phyloP scores from a whole-genome alignment of 805 yeast genomes.

The Ogataea chonburiensis region DNA sequence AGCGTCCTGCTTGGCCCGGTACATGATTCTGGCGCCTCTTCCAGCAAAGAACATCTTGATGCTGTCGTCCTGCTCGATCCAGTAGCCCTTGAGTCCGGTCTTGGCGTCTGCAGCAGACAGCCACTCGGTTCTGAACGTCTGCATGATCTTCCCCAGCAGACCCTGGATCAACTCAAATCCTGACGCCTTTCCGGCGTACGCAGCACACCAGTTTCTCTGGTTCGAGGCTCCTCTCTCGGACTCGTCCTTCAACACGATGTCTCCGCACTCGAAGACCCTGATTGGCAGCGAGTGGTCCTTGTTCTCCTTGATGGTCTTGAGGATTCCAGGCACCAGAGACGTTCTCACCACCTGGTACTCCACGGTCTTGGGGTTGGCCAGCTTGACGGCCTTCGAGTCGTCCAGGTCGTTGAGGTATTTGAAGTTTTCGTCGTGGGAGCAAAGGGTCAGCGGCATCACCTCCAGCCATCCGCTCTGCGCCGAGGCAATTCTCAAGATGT shows the following conservation, averaged over 20 bases:
- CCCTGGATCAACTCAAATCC: constrained; percentile 97
- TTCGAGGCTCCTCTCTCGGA: constrained; percentile 88
- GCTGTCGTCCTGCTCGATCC: constrained; percentile 71
- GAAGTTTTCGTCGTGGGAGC: constrained; percentile 97
- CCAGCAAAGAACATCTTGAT: constrained; percentile 90
- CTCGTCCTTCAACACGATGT: constrained; percentile 81
- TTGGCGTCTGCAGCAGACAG: constrained; percentile 45
- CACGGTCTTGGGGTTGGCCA: constrained; percentile 93
- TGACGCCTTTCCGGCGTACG: constrained; percentile 90
- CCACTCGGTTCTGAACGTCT: constrained; percentile 90
- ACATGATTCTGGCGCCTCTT: constrained; percentile 87
- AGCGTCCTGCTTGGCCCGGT: constrained; percentile 62
- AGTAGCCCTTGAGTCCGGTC: constrained; percentile 70
- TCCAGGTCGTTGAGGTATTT: constrained; percentile 74
- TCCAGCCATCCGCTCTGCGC: constrained; percentile 96
- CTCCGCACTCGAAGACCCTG: constrained; percentile 93
- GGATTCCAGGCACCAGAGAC: constrained; percentile 86
- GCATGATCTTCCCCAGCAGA: constrained; percentile 90
- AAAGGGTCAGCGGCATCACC: constrained; percentile 90
- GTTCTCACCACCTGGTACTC: constrained; percentile 99
- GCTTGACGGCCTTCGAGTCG: constrained; percentile 74
- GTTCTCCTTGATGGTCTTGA: constrained; percentile 94
- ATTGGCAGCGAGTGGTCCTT: constrained; percentile 94
- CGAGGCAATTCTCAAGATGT: constrained; percentile 84
- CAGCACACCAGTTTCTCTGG: constrained; percentile 93